Evolutionary conservation across 768 basidiomycete species (phyloP), one percentile per base, ranked within the genome.

Genomic region (Tricholoma hemisulphureum): DNA sequence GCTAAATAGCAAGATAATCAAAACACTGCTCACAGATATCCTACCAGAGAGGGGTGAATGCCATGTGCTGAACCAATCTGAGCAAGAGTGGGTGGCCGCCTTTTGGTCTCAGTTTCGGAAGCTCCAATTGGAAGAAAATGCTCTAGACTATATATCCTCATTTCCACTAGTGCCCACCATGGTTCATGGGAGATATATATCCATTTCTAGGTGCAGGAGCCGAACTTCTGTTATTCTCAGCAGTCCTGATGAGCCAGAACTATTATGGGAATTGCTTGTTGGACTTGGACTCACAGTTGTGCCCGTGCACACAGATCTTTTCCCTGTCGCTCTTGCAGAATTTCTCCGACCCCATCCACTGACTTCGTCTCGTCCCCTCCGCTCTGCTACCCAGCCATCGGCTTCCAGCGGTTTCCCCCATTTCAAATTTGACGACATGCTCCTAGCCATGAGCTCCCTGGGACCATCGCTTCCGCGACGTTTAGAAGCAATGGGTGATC

Each of bases 121-220:
- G 21, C 14, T 23, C 21, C 21, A 39, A 65, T 54, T 65, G n/a
- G 45, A 52, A 4, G 37, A 58, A 13, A 11, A 43, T 16, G 2
- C 10, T 29, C 28, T 54, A 3, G 28, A 53, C 1, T 62, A 69
- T 3, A 65, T 74, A 8, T 51, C 56, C 2, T 43, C 52, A 6
- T 75, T 73, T 54, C 73, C 75, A 2, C 62, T 80, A 10, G 72
- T 80, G 0, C 72, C 70, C 7, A 75, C 74, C 3, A 61, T 58
- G 28, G 57, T 26, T 3, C 39, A 56, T 0, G 63, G 65, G 8
- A 46, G 58, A 7, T 77, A 72, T 31, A 67, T 72, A n/a, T 77
- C 76, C 4, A 55, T 77, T 13, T 32, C 58, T 3, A 61, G 69
- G 35, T 74, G 74, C 53, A 64, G 52, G 50, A 57, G 66, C 10